Base-by-base conservation (phyloP, 371 early-diverging fungal genomes). In the Mucor irregularis region DNA sequence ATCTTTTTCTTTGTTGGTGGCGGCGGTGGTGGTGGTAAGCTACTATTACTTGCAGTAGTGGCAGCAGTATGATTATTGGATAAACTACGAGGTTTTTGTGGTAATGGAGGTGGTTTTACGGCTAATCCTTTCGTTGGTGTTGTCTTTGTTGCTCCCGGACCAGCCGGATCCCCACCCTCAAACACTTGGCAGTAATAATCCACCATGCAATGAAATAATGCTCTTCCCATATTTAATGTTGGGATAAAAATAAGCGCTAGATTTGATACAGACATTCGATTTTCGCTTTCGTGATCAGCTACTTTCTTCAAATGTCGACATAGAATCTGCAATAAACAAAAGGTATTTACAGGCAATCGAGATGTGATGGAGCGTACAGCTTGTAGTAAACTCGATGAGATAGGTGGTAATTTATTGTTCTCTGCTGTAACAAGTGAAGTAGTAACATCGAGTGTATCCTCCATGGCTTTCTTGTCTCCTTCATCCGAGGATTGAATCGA, bases 191-290 rank as follows among this genome's bases (percentile, higher is more conserved):
- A 4, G 56, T 62, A 60, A 44, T 73, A 55, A 16, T 78, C 74
- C n/a, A 80, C 61, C 59, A 80, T 69, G 25, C 74, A 73, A 29
- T 74, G 76, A 50, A 92, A 90, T 13, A 94, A 64, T 5, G 78
- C 75, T 28, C 90, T 84, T 1, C 87, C 84, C 16, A 93, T 83
- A 19, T 86, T 84, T 2, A 91, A 68, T 0, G 89, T 91, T 6
- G 91, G 91, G 25, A 88, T 83, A 66, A 93, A 93, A 1, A 93
- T 88, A 14, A 92, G 78, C 0, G 88, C 90, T 19, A 93, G 76
- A 61, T 93, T 93, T 11, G 85, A 81, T 5, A 85, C 76, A 9
- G 82, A 89, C 93, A 93, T 93, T 53, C 86, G 82, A 64, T 90
- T 93, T 16, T 63, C 67, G 29, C 70, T 71, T 29, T 73, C 71